Percentiles rank a stretch among this genome's conserved stretches.
Conservation (phyloP, 2,329 filamentous ascomycete species). For the Fusarium agapanthi region DNA sequence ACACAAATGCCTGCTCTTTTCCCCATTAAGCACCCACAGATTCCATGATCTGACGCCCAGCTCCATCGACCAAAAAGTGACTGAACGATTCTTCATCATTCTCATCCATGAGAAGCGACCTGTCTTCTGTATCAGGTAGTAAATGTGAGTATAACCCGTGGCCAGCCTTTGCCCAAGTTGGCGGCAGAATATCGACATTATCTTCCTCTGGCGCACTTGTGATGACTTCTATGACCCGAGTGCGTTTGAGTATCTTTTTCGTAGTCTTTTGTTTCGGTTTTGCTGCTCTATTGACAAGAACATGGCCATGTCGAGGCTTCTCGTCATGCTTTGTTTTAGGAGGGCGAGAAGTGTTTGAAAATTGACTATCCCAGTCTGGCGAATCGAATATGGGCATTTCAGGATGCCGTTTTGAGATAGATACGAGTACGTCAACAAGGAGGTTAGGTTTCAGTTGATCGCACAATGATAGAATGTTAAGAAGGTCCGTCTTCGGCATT, state of each 20-base stretch:
- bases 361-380: conserved; percentile 50
- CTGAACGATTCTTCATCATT: conserved; percentile 56
- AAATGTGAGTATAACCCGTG: conserved; percentile 53
- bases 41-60: conserved; percentile 49
- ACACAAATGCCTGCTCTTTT: neutral
- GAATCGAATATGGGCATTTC: conserved; percentile 54
- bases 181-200: conserved; percentile 46
- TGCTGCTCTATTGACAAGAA: conserved; percentile 37
- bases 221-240: conserved; percentile 39
- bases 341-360: conserved; percentile 19
- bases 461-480: conserved; percentile 53
- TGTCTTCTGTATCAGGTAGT: conserved; percentile 50
- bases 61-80: conserved; percentile 52
- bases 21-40: conserved; percentile 40
- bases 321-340: conserved; percentile 29
- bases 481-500: conserved; percentile 50
- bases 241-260: conserved; percentile 47
- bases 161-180: conserved; percentile 52
- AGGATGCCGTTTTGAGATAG: conserved; percentile 53
- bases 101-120: conserved; percentile 48
- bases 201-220: conserved; percentile 44
- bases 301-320: conserved; percentile 45
- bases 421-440: conserved; percentile 53
- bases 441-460: conserved; percentile 54
- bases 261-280: conserved; percentile 45